A percentile compares a stretch with the other conserved stretches of the same genome.
These are phyloP conservation scores for Xerocomus potaroensis DNA, from an alignment of 768 basidiomycete genomes.

Conservation along the genomic window DNA sequence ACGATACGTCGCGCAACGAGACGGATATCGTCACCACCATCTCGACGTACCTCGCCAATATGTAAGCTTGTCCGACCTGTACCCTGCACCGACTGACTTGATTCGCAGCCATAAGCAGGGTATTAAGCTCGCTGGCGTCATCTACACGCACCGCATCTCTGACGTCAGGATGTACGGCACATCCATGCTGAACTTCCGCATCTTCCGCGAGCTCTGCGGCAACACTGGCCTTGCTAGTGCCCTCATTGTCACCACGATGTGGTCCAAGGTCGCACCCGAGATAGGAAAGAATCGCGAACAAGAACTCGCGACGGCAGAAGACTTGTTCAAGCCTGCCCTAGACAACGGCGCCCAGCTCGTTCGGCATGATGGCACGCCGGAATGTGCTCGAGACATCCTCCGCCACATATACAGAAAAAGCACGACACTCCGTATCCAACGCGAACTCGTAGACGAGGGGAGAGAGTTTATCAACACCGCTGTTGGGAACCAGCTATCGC, in stretches of 20 bases:
- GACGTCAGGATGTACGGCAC: slow-evolving; percentile 48
- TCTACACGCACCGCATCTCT: slow-evolving; percentile 52
- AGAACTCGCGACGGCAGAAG: slow-evolving; percentile 37
- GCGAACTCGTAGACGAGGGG: slow-evolving; percentile 48
- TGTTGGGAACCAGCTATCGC: slow-evolving; percentile 48
- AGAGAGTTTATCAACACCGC: slow-evolving; percentile 48
- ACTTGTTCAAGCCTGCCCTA: slow-evolving; percentile 49
- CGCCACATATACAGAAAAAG: slow-evolving; percentile 39
- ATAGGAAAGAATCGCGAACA: slow-evolving; percentile 39
- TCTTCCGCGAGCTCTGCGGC: slow-evolving; percentile 52
- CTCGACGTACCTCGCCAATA: slow-evolving; percentile 33
- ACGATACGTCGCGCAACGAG: slow-evolving; percentile 47
- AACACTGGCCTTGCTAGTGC: slow-evolving; percentile 44
- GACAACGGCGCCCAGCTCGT: slow-evolving; percentile 43
- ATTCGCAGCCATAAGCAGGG: slow-evolving; percentile 27
- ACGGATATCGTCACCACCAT: slow-evolving; percentile 48
- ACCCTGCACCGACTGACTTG: no score
- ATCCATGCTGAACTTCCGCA: slow-evolving; percentile 43
- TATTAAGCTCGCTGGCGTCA: slow-evolving; percentile 42
- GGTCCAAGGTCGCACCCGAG: slow-evolving; percentile 38
- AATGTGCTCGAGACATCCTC: slow-evolving; percentile 42
- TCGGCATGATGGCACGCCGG: slow-evolving; percentile 38
- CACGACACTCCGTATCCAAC: slow-evolving; percentile 46
- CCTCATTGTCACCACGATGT: slow-evolving; percentile 51
- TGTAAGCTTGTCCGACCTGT: slow-evolving; percentile 20